A percentile compares a stretch with the other conserved stretches of the same genome.
These are phyloP conservation scores for Eucalyptus curtisii DNA, from an alignment of 345 rosid genomes.

Conservation along the genomic window DNA sequence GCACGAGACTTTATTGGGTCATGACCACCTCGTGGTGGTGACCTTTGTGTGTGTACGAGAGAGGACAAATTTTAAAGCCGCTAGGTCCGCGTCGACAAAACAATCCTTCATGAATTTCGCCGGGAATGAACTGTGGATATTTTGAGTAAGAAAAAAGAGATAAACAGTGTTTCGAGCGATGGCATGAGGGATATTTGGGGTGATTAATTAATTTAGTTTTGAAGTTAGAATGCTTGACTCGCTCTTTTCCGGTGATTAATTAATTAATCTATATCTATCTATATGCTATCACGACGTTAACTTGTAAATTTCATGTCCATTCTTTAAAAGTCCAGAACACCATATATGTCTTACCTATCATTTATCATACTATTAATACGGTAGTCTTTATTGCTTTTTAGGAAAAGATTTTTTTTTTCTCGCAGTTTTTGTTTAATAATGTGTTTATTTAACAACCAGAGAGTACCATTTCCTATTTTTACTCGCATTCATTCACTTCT, in stretches of 20 bases:
- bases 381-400: not conserved
- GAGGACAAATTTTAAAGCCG: not conserved
- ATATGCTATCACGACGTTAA: not conserved
- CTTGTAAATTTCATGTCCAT: not conserved
- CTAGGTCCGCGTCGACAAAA: not conserved
- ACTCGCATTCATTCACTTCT: not conserved
- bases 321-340: not conserved
- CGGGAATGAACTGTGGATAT: not conserved
- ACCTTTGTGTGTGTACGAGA: not conserved
- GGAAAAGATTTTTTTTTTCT: not conserved
- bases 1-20: not conserved
- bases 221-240: not conserved
- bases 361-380: not conserved
- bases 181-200: not conserved
- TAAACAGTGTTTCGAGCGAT: not conserved
- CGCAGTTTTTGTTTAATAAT: accelerated
- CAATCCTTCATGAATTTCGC: not conserved
- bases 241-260: not conserved
- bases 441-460: not conserved
- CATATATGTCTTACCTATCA: not conserved
- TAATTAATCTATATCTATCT: not conserved
- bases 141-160: not conserved
- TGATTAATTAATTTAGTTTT: not conserved
- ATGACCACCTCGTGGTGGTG: not conserved
- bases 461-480: not conserved